Evolutionary conservation across 495 filamentous ascomycete species (phyloP).

Genomic region (Penicillium flavigenum): DNA sequence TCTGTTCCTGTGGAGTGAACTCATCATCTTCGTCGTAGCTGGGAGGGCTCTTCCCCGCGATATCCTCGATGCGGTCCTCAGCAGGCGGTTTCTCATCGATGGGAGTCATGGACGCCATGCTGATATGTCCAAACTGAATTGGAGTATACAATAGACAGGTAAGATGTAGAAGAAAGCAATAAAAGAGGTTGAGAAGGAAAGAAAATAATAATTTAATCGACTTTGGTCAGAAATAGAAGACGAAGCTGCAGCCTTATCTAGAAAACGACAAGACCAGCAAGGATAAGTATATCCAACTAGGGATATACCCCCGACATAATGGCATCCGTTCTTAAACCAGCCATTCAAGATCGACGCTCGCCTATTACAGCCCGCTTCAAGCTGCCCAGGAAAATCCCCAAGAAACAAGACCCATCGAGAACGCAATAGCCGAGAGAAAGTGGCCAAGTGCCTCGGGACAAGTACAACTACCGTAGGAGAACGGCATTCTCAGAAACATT

Average conservation of each 20-base stretch:
- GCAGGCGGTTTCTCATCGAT: constrained; percentile 28
- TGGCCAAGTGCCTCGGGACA: constrained; percentile 20
- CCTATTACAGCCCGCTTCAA: background rate
- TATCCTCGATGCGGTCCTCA: constrained; percentile 35
- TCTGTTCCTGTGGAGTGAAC: constrained; percentile 37
- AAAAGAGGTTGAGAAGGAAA: background rate
- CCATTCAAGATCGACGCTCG: constrained; percentile 1
- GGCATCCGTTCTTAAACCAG: background rate
- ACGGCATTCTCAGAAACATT: constrained; percentile 2
- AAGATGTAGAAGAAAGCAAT: background rate
- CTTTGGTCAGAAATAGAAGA: background rate
- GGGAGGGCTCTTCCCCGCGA: constrained; percentile 18
- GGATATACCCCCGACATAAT: background rate
- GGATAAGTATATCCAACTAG: constrained; percentile 4
- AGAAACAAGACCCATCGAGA: background rate
- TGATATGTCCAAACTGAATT: background rate
- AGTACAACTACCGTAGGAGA: background rate
- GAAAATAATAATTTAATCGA: background rate
- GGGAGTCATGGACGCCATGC: background rate
- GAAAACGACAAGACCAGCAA: background rate
- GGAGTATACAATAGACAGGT: background rate
- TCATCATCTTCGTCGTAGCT: constrained; percentile 34
- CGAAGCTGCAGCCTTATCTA: background rate
- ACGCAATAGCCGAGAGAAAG: constrained; percentile 23
- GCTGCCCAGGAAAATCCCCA: background rate